Conservation (phyloP, 1,139 yeast genomes). For the Candida tropicalis region DNA sequence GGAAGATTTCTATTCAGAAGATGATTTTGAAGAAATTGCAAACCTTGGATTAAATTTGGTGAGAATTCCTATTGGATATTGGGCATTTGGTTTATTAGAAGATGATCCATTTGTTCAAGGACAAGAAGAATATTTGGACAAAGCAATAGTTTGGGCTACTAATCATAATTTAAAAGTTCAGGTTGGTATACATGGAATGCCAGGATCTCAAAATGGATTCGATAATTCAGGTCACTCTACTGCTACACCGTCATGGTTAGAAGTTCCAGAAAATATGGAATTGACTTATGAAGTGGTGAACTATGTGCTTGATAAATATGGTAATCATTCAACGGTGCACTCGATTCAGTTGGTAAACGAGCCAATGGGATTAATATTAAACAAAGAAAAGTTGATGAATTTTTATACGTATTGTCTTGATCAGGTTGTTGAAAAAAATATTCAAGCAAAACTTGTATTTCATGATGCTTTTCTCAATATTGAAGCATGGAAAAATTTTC, state of each 20-base stretch:
- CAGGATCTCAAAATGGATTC: constrained; percentile 34
- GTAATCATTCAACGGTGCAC: constrained; percentile 17
- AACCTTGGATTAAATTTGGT: constrained; percentile 25
- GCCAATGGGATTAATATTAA: constrained; percentile 23
- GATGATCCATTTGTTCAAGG: constrained; percentile 28
- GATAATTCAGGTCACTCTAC: constrained; percentile 28
- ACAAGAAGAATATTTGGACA: constrained; percentile 26
- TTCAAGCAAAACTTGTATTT: constrained; percentile 18
- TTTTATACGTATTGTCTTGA: constrained; percentile 20
- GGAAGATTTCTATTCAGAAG: constrained; percentile 23
- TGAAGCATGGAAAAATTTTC: constrained; percentile 24
- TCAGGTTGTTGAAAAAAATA: constrained; percentile 14
- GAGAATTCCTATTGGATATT: constrained; percentile 30
- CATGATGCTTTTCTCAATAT: constrained; percentile 29
- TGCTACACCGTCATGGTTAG: constrained; percentile 17
- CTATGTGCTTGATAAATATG: constrained; percentile 25
- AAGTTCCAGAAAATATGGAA: constrained; percentile 18
- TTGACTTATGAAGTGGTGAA: constrained; percentile 21
- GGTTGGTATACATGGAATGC: constrained; percentile 30
- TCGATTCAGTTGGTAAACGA: constrained; percentile 29
- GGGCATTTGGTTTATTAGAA: constrained; percentile 25
- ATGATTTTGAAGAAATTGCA: constrained; percentile 23
- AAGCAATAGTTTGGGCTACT: constrained; percentile 26
- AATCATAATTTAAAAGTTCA: constrained; percentile 22
- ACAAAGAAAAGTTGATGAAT: constrained; percentile 18